These are phyloP conservation scores for Fusarium equiseti DNA, from an alignment of 2,329 filamentous ascomycete genomes.

Conservation along the genomic window DNA sequence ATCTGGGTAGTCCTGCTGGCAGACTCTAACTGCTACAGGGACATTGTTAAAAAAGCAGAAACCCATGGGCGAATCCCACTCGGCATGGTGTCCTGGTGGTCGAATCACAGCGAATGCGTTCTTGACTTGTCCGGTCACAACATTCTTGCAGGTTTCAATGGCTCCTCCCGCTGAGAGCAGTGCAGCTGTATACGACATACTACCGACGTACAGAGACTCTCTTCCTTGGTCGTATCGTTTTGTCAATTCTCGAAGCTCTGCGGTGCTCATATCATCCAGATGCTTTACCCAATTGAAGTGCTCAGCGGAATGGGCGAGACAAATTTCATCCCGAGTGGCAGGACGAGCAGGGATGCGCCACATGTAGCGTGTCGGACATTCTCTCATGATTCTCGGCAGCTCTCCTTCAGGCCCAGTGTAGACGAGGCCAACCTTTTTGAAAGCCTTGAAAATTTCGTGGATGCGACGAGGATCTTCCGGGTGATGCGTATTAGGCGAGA, in stretches of 20 bases:
- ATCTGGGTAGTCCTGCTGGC: conserved; percentile 83
- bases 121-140: conserved; percentile 84
- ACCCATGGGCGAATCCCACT: conserved; percentile 86
- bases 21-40: conserved; percentile 88
- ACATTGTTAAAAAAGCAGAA: conserved; percentile 99
- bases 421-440: conserved; percentile 84
- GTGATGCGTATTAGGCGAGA: conserved; percentile 80
- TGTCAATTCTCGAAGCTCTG: conserved; percentile 77
- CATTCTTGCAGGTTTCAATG: conserved; percentile 95
- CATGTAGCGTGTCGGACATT: conserved; percentile 71
- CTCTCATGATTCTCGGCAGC: conserved; percentile 63
- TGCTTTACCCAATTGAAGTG: conserved; percentile 84
- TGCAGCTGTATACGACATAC: conserved; percentile 83
- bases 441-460: conserved; percentile 90
- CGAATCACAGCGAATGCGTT: conserved; percentile 97
- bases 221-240: conserved; percentile 70
- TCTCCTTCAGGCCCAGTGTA: conserved; percentile 70
- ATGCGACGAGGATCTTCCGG: conserved; percentile 95
- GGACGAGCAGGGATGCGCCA: conserved; percentile 82
- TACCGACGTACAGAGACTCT: conserved; percentile 86
- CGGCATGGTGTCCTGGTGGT: conserved; percentile 94
- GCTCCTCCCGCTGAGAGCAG: conserved; percentile 89
- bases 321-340: conserved; percentile 84
- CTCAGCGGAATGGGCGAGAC: conserved; percentile 78
- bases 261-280: conserved; percentile 65